phyloP scores from a whole-genome alignment of 306 rosid species.

The Lathyrus sativus region DNA sequence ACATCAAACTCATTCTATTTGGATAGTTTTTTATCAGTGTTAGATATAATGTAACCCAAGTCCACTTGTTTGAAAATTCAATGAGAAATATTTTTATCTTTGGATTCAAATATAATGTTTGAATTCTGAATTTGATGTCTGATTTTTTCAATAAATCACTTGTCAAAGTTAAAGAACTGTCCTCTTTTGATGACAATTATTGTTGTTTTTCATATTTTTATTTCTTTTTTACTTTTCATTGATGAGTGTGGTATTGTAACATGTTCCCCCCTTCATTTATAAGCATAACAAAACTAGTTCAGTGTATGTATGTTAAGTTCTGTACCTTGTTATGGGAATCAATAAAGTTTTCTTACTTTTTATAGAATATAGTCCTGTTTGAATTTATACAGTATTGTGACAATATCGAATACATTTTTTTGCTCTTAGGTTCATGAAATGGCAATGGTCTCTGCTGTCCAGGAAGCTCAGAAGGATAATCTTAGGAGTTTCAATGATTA shows the following conservation, averaged over 20 bases:
- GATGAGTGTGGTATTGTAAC: slow-evolving; percentile 13
- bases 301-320: slow-evolving; percentile 15
- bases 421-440: slow-evolving; percentile 85
- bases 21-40: slow-evolving; percentile 31
- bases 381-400: slow-evolving; percentile 36
- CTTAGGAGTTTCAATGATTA: slow-evolving; percentile 89
- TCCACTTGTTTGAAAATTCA: slow-evolving; percentile 13
- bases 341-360: slow-evolving; percentile 1
- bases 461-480: slow-evolving; percentile 97
- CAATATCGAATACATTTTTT: slow-evolving; percentile 27
- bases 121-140: slow-evolving; percentile 12
- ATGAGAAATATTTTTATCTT: slow-evolving; percentile 11
- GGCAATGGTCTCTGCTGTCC: slow-evolving; percentile 96
- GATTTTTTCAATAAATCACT: slow-evolving; percentile 12
- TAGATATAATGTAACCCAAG: background rate
- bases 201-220: slow-evolving; percentile 9
- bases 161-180: slow-evolving; percentile 1
- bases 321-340: slow-evolving; percentile 15
- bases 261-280: slow-evolving; percentile 21
- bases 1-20: slow-evolving; percentile 8
- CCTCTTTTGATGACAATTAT: slow-evolving; percentile 11
- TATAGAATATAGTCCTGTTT: background rate
- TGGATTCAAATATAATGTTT: slow-evolving; percentile 26
- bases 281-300: slow-evolving; percentile 14
- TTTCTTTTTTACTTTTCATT: slow-evolving; percentile 26